A percentile compares a stretch with the other conserved stretches of the same genome.
Evolutionary conservation across 306 rosid genomes (phyloP).

Genomic region (Alnus glutinosa): DNA sequence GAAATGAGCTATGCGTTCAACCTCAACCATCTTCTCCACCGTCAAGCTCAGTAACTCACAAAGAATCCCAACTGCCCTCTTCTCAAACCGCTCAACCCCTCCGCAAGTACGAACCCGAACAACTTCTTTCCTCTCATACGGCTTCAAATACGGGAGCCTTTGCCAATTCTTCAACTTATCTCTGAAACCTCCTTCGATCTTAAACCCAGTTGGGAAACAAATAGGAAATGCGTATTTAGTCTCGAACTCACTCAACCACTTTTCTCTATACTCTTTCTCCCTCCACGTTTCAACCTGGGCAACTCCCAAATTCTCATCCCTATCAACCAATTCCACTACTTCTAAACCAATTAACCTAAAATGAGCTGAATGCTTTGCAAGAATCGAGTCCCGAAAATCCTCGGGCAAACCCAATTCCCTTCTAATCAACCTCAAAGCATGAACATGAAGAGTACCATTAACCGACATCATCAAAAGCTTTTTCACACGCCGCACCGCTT

Average conservation of each 20-base stretch:
- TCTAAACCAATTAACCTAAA: conserved; percentile 60
- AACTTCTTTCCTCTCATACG: conserved; percentile 59
- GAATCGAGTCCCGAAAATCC: conserved; percentile 72
- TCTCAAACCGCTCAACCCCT: conserved; percentile 61
- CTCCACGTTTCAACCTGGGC: conserved; percentile 68
- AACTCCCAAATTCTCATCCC: conserved; percentile 40
- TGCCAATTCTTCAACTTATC: conserved; percentile 80
- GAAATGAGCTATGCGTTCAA: conserved; percentile 72
- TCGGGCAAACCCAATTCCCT: conserved; percentile 73
- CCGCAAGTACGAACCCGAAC: conserved; percentile 45
- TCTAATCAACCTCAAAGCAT: conserved; percentile 67
- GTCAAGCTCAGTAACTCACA: conserved; percentile 85
- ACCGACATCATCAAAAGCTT: conserved; percentile 66
- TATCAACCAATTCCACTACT: conserved; percentile 55
- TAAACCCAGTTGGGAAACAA: conserved; percentile 66
- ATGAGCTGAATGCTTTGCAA: conserved; percentile 42
- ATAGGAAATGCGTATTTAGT: conserved; percentile 67
- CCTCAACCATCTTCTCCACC: conserved; percentile 78
- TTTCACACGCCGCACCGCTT: conserved; percentile 57
- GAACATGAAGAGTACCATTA: conserved; percentile 53
- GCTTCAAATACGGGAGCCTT: conserved; percentile 70
- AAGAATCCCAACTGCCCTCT: conserved; percentile 73
- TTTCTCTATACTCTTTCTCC: conserved; percentile 68
- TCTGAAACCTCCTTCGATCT: conserved; percentile 55
- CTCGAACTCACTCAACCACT: conserved; percentile 85